Evolutionary conservation across 768 basidiomycete species (phyloP), one percentile per base, ranked within the genome.

Genomic region (Lanmaoa pseudosensibilis): DNA sequence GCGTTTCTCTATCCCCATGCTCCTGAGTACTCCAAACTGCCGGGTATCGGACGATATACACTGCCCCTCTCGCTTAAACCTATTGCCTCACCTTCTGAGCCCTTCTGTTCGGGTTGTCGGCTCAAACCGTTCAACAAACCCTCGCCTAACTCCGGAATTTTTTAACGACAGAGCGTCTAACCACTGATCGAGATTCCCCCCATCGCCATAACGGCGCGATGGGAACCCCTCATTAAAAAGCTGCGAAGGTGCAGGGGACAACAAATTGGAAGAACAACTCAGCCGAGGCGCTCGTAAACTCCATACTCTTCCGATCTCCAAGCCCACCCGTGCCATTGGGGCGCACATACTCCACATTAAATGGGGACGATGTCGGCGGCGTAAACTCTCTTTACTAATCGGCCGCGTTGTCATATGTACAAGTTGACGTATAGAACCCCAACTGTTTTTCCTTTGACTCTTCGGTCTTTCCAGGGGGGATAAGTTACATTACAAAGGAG

Each of bases 321-420:
- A 97, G 75, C 84, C 89, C 39, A 39, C 36, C 13, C 27, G 25
- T 5, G 21, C 19, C 54, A 94, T 95, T 70, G 92, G 95, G 70
- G 83, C 96, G 0, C 96, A 95, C 58, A 94, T 96, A 74, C 94
- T 97, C 87, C 95, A 96, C 75, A 94, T 97, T 65, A 95, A 97
- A 47, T 69, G 93, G 92, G 50, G 94, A 96, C 80, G 90, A 94
- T 66, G 87, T 91, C 64, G 92, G 95, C 74, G 94, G 93, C 33
- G 92, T 95, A 73, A 95, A 88, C 70, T 92, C 92, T 71, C 90
- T 94, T 50, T 92, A 92, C 75, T 93, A 94, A 70, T 85, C 95
- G 56, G 92, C 93, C 21, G 91, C 93, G 34, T 92, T 59, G 90
- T 90, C 58, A 92, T 90, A 75, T 97, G 41, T 49, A 53, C 47